Evolutionary conservation across 495 filamentous ascomycete genomes (phyloP).

Genomic region (Aspergillus taichungensis): DNA sequence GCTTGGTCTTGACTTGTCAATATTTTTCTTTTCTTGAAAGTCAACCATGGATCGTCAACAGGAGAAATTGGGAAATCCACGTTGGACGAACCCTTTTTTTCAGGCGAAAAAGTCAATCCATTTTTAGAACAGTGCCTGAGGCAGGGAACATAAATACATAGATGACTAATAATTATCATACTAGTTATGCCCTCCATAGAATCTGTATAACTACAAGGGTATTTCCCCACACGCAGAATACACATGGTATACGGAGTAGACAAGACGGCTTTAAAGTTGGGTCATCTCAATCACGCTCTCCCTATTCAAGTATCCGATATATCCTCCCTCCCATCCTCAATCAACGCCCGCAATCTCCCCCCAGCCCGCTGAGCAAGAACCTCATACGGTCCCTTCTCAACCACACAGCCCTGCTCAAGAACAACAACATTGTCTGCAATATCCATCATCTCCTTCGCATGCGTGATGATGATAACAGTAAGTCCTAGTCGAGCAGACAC

Average conservation of each 20-base stretch:
- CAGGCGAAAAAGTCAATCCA: background rate
- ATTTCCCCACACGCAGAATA: no score
- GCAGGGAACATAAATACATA: no score
- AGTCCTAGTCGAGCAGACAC: slow-evolving; percentile 24
- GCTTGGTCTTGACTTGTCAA: no score
- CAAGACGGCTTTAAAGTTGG: no score
- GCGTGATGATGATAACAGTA: slow-evolving; percentile 64
- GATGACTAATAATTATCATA: no score
- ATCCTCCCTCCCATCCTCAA: slow-evolving; percentile 10
- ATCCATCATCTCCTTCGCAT: slow-evolving; percentile 74
- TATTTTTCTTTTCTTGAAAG: no score
- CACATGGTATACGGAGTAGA: no score
- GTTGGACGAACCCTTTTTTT: background rate
- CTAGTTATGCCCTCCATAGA: no score
- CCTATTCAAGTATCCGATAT: background rate
- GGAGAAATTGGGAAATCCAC: background rate
- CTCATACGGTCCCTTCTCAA: slow-evolving; percentile 56
- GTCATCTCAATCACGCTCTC: no score
- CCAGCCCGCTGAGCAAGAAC: slow-evolving; percentile 35
- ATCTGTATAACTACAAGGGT: no score
- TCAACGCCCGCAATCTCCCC: slow-evolving; percentile 31
- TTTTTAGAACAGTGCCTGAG: slow-evolving; percentile 3
- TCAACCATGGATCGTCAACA: no score
- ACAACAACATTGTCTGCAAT: slow-evolving; percentile 63
- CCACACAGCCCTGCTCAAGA: slow-evolving; percentile 56